These are phyloP conservation scores for Mycosphaerella sp. DNA, from an alignment of 2,329 filamentous ascomycete genomes.

Conservation along the genomic window DNA sequence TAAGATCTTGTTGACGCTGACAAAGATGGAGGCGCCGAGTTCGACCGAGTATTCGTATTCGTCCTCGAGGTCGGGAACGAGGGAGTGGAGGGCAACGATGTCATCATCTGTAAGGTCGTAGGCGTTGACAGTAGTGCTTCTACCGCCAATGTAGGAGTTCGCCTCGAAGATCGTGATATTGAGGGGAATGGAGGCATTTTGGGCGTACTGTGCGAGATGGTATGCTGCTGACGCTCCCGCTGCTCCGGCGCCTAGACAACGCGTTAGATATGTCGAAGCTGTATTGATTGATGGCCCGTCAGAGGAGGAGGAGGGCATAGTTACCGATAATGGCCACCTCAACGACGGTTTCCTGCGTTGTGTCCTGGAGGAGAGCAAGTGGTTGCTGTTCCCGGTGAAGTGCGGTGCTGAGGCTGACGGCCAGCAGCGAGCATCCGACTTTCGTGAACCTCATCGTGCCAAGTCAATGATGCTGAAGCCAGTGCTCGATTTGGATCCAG, in stretches of 20 bases:
- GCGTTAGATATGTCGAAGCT: neutral
- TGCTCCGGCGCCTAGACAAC: conserved; percentile 68
- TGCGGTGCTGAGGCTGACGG: neutral
- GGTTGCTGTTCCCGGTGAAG: conserved; percentile 10
- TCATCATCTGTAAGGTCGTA: conserved; percentile 51
- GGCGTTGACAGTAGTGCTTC: conserved; percentile 75
- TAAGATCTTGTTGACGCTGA: conserved; percentile 75
- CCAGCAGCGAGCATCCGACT: neutral
- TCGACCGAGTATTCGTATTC: conserved; percentile 56
- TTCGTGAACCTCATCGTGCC: neutral
- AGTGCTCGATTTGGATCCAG: neutral
- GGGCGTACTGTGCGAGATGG: conserved; percentile 66
- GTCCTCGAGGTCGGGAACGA: conserved; percentile 51
- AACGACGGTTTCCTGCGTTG: conserved; percentile 6
- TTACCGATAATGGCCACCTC: conserved; percentile 21
- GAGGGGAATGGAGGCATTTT: conserved; percentile 52
- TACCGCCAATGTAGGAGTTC: conserved; percentile 70
- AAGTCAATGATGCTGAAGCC: neutral
- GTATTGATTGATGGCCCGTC: too few relatives aligned
- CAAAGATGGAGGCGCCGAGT: conserved; percentile 87
- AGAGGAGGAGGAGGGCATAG: too few relatives aligned
- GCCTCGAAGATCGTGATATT: conserved; percentile 89
- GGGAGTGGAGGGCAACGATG: conserved; percentile 56
- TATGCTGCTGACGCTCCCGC: conserved; percentile 84
- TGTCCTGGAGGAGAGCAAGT: conserved; percentile 8